These are phyloP conservation scores for Ajuga reptans DNA, from an alignment of 305 asterid genomes.

Conservation along the genomic window DNA sequence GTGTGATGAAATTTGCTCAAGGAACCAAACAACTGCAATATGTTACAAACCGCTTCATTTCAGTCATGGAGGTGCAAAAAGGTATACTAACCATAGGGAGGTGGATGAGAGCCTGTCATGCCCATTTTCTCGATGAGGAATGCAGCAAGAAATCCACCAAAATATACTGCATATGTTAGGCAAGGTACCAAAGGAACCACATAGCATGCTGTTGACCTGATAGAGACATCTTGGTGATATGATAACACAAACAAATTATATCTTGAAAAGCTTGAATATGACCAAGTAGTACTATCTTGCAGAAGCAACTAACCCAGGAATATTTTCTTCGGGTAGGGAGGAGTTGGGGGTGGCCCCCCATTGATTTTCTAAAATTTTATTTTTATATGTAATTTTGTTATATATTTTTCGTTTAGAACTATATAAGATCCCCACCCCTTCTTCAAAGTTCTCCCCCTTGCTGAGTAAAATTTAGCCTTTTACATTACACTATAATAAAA, in stretches of 20 bases:
- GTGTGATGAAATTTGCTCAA: background rate
- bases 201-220: conserved; percentile 76
- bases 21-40: conserved; percentile 11
- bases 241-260: conserved; percentile 6
- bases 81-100: conserved; percentile 76
- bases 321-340: too few relatives aligned
- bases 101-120: conserved; percentile 86
- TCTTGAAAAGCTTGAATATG: conserved; percentile 10
- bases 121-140: conserved; percentile 96
- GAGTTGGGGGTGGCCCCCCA: too few relatives aligned
- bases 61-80: conserved; percentile 14
- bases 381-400: too few relatives aligned
- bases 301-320: background rate
- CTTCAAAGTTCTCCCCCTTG: too few relatives aligned
- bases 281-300: background rate
- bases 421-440: too few relatives aligned
- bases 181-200: conserved; percentile 73
- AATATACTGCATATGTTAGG: conserved; percentile 62
- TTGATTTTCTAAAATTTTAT: too few relatives aligned
- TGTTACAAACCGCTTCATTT: conserved; percentile 2
- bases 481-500: too few relatives aligned
- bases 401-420: too few relatives aligned
- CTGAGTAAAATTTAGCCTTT: too few relatives aligned
- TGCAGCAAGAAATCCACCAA: conserved; percentile 73
- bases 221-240: conserved; percentile 28